phyloP scores from a whole-genome alignment of 2,329 filamentous ascomycete genomes.

The Cryphonectria parasitica region DNA sequence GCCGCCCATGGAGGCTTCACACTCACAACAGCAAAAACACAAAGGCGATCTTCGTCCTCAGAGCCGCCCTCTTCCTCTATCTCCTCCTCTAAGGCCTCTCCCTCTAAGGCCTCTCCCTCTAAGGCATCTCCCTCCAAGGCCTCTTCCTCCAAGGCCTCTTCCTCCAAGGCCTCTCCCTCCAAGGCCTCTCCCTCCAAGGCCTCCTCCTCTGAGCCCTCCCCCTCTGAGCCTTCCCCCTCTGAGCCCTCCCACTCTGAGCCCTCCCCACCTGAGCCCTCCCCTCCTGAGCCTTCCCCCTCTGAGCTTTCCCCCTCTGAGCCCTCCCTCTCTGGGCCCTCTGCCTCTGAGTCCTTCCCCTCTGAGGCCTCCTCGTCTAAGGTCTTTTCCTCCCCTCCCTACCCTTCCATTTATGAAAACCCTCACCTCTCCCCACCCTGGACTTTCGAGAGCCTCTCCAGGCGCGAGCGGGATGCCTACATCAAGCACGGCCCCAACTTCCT shows the following conservation, averaged over 20 bases:
- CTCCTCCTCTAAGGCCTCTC: too few relatives aligned
- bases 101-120: background rate
- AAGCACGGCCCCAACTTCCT: background rate
- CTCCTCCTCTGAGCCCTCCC: background rate
- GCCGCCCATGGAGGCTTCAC: background rate
- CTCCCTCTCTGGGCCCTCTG: too few relatives aligned
- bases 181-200: too few relatives aligned
- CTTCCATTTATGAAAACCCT: background rate
- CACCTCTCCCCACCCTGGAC: conserved; percentile 6
- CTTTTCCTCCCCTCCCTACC: too few relatives aligned
- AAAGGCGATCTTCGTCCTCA: background rate
- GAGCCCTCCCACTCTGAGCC: background rate
- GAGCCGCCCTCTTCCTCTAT: background rate
- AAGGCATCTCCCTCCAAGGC: background rate
- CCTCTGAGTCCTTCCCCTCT: too few relatives aligned
- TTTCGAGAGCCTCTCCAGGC: background rate
- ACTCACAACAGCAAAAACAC: background rate
- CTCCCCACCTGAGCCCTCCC: too few relatives aligned
- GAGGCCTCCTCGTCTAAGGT: too few relatives aligned
- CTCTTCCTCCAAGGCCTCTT: too few relatives aligned
- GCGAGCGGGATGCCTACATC: background rate
- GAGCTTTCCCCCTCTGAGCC: too few relatives aligned
- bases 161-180: background rate
- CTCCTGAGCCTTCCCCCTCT: background rate
- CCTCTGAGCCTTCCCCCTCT: background rate